A percentile compares a stretch with the other conserved stretches of the same genome.
phyloP scores from a whole-genome alignment of 257 asterid species.

The Lycium ferocissimum region DNA sequence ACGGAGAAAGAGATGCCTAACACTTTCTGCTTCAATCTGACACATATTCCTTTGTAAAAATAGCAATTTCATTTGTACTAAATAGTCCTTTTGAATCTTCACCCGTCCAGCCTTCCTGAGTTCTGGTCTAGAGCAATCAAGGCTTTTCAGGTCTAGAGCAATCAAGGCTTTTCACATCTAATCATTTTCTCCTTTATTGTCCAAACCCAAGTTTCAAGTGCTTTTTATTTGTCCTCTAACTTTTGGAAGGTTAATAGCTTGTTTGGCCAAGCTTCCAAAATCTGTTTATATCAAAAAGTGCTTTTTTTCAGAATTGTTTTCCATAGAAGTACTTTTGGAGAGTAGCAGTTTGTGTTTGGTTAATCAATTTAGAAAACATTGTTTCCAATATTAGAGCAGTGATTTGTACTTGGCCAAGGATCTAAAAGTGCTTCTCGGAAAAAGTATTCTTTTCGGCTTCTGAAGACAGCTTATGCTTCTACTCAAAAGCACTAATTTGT shows the following conservation, averaged over 20 bases:
- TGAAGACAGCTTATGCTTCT: neutral
- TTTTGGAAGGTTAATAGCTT: conserved; percentile 16
- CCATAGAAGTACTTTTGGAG: neutral
- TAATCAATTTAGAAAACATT: neutral
- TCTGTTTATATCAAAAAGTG: neutral
- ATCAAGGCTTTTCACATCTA: conserved; percentile 9
- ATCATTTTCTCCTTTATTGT: neutral
- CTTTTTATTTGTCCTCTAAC: neutral
- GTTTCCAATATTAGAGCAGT: neutral
- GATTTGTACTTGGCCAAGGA: neutral
- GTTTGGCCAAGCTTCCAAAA: neutral
- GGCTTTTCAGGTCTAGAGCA: conserved; percentile 10
- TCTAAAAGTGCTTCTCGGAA: neutral
- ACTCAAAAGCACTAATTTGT: neutral
- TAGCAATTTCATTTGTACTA: neutral
- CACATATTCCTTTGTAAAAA: too few species aligned
- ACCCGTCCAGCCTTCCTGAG: too few species aligned
- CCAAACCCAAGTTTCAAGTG: neutral
- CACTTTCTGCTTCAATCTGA: too few species aligned
- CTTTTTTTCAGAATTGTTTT: neutral
- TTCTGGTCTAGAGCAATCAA: conserved; percentile 3
- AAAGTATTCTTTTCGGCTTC: neutral
- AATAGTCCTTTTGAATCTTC: neutral
- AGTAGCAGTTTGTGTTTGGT: neutral
- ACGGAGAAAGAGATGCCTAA: too few species aligned